A percentile compares a stretch with the other conserved stretches of the same genome.
Evolutionary conservation across 805 yeast genomes (phyloP).

Genomic region (Wickerhamiella parazyma): DNA sequence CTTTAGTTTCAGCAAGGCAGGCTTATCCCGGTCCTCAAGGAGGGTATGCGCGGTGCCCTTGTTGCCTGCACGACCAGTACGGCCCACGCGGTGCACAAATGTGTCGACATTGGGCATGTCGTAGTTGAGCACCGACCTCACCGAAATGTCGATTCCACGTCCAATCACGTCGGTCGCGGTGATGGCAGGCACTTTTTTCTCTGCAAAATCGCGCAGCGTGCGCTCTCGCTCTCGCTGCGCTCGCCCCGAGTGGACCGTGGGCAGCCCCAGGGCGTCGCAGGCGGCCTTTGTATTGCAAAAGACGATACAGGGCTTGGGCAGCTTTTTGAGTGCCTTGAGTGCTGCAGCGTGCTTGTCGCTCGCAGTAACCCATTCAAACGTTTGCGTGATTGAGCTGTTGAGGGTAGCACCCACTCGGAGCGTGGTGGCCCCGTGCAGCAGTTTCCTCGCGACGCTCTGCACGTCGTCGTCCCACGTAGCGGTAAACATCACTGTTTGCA

Average conservation of each 20-base stretch:
- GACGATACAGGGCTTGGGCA: constrained; percentile 32
- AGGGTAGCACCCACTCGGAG: constrained; percentile 26
- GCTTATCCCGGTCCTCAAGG: constrained; percentile 23
- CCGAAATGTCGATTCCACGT: constrained; percentile 89
- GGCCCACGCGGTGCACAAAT: constrained; percentile 84
- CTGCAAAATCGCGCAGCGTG: constrained; percentile 32
- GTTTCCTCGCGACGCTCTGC: constrained; percentile 50
- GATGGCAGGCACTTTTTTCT: constrained; percentile 27
- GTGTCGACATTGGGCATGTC: constrained; percentile 78
- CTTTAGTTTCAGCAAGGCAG: constrained; percentile 12
- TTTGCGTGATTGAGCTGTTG: constrained; percentile 41
- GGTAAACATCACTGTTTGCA: constrained; percentile 80
- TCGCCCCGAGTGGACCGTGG: constrained; percentile 74
- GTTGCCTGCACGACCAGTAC: constrained; percentile 93
- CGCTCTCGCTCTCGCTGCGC: constrained; percentile 73
- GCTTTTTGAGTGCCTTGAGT: not conserved
- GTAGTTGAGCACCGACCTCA: constrained; percentile 70
- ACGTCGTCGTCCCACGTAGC: constrained; percentile 79
- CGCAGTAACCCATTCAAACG: constrained; percentile 33
- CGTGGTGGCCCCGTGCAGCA: constrained; percentile 48
- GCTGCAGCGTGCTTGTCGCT: not conserved
- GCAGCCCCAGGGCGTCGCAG: constrained; percentile 54
- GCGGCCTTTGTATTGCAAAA: constrained; percentile 67
- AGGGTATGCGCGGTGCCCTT: constrained; percentile 66
- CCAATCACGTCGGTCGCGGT: constrained; percentile 90